These are phyloP conservation scores for Neurospora africana DNA, from an alignment of 495 filamentous ascomycete species.

Conservation along the genomic window DNA sequence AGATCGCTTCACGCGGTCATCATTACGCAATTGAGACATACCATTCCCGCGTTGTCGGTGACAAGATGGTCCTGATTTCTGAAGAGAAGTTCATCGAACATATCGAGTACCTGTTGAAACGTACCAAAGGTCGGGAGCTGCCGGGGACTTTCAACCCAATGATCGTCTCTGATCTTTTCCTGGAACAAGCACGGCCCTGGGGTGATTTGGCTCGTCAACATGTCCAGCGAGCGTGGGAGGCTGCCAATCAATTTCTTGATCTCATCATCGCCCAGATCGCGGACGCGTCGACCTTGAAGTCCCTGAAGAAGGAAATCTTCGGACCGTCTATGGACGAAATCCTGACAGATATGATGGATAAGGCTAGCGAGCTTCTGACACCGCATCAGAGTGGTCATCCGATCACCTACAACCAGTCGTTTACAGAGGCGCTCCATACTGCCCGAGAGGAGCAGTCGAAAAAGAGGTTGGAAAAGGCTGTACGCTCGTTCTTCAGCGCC, in stretches of 20 bases:
- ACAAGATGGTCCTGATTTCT: conserved; percentile 1
- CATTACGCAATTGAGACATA: conserved; percentile 11
- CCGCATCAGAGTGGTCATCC: conserved; percentile 30
- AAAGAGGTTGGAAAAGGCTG: conserved; percentile 5
- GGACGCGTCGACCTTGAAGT: conserved; percentile 19
- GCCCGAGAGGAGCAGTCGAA: conserved; percentile 17
- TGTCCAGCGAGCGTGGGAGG: conserved; percentile 17
- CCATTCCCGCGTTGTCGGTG: conserved; percentile 10
- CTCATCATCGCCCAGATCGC: conserved; percentile 18
- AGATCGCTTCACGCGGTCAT: conserved; percentile 39
- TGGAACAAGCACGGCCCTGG: conserved; percentile 33
- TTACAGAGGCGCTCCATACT: conserved; percentile 39
- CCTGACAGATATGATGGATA: conserved; percentile 12
- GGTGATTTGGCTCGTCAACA: conserved; percentile 13
- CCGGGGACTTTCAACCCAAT: conserved; percentile 39
- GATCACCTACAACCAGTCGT: conserved; percentile 50
- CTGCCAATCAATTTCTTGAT: conserved; percentile 15
- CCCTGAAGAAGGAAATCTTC: conserved; percentile 21
- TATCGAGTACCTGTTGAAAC: conserved; percentile 20
- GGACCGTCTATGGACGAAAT: conserved; percentile 19
- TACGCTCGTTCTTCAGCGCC: conserved; percentile 14
- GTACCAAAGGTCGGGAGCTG: conserved; percentile 31
- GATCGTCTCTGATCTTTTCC: conserved; percentile 36
- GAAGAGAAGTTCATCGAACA: conserved; percentile 20
- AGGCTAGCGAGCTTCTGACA: conserved; percentile 24